Conservation (phyloP, 2,329 filamentous ascomycete genomes). For the Alternaria rosae region DNA sequence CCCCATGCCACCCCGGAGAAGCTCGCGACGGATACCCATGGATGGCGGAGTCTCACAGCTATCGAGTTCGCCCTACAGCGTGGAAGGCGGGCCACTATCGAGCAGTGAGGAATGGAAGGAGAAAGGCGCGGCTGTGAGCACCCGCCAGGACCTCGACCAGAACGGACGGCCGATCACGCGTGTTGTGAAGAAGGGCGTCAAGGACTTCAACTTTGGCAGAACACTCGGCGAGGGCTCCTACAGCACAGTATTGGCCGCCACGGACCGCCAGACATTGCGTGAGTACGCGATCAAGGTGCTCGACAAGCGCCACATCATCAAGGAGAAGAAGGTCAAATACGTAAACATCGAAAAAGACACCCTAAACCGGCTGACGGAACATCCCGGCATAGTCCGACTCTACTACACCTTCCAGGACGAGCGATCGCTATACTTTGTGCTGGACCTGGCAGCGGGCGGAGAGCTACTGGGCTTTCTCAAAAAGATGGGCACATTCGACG, state of each 20-base stretch:
- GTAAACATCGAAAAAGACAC: constrained; percentile 99
- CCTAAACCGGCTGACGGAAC: constrained; percentile 91
- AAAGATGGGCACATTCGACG: constrained; percentile 91
- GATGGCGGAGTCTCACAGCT: constrained; percentile 47
- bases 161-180: constrained; percentile 82
- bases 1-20: constrained; percentile 75
- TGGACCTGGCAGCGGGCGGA: constrained; percentile 90
- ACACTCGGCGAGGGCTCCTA: constrained; percentile 96
- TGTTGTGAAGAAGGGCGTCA: constrained; percentile 94
- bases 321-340: constrained; percentile 99
- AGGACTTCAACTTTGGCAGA: constrained; percentile 92
- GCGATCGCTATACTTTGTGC: constrained; percentile 92
- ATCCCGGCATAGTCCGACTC: constrained; percentile 92
- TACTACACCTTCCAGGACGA: constrained; percentile 99
- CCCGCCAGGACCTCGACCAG: constrained; percentile 83
- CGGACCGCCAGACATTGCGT: constrained; percentile 90
- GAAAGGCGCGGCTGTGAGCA: constrained; percentile 83
- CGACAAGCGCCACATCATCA: constrained; percentile 98
- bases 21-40: constrained; percentile 74
- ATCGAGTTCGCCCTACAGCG: constrained; percentile 56
- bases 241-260: constrained; percentile 92
- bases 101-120: constrained; percentile 97
- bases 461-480: constrained; percentile 93
- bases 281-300: constrained; percentile 98
- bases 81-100: constrained; percentile 65